Percentiles rank a stretch among this genome's conserved stretches.
phyloP scores from a whole-genome alignment of 1,284 basidiomycete species.

The Cystobasidiaceae sp. region DNA sequence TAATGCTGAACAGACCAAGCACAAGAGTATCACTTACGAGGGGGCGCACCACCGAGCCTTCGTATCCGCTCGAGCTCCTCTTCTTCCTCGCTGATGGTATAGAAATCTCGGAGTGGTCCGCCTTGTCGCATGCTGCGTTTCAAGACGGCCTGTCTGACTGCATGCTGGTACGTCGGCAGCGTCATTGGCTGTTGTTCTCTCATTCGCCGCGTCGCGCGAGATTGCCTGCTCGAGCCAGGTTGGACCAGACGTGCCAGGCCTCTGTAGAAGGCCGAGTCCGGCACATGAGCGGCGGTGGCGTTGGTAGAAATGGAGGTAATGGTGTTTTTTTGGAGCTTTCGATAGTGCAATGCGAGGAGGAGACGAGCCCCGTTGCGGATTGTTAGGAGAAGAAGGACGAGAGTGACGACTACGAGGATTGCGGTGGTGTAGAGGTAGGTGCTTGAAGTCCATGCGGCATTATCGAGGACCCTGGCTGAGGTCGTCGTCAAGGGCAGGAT shows the following conservation, averaged over 20 bases:
- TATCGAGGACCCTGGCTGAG: background rate
- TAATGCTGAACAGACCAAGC: no score
- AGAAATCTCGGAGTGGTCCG: background rate
- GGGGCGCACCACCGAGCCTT: constrained; percentile 17
- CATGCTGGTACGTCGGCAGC: constrained; percentile 8
- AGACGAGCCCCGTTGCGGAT: background rate
- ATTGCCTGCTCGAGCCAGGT: no score
- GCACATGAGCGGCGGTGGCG: no score
- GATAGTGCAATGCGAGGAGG: background rate
- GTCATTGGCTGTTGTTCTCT: background rate
- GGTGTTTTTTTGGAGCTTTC: background rate
- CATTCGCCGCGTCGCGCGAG: no score
- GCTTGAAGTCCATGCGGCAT: background rate
- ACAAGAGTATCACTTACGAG: background rate
- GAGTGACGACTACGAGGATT: background rate
- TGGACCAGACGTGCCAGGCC: no score
- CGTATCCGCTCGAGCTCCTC: constrained; percentile 2
- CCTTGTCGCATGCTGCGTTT: background rate
- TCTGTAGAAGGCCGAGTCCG: no score
- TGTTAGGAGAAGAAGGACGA: background rate
- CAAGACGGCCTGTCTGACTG: constrained; percentile 2
- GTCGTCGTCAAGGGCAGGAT: no score
- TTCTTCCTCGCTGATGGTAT: background rate
- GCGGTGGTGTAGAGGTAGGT: background rate
- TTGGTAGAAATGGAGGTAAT: no score